Conservation (phyloP, 495 filamentous ascomycete genomes). For the Zalerion maritima region DNA sequence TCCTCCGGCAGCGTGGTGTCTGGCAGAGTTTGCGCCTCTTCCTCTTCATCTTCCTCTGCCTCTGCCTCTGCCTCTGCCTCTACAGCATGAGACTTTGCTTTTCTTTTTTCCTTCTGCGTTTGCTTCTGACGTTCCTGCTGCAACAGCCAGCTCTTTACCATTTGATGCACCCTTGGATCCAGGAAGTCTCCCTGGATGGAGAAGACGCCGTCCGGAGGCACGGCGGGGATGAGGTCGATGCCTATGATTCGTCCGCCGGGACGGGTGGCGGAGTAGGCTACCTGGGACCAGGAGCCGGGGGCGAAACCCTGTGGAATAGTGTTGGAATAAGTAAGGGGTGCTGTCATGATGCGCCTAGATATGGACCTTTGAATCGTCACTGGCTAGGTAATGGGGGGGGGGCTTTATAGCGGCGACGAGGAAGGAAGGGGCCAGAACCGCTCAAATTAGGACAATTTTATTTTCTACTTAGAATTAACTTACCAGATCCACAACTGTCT, state of each 20-base stretch:
- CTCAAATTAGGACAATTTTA: conserved; percentile 1
- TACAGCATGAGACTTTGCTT: conserved; percentile 3
- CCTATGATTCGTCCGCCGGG: conserved; percentile 72
- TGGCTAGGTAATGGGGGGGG: too few relatives aligned
- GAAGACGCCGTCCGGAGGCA: conserved; percentile 76
- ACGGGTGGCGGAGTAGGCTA: conserved; percentile 34
- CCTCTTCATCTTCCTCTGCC: conserved; percentile 6
- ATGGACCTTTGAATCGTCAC: too few relatives aligned
- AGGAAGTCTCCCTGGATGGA: conserved; percentile 93
- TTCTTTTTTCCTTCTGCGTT: conserved; percentile 1
- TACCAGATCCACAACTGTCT: conserved; percentile 84
- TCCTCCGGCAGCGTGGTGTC: too few relatives aligned
- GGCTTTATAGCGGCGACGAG: neutral
- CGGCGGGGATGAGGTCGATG: conserved; percentile 83
- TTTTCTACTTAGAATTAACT: conserved; percentile 4
- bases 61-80: conserved; percentile 10
- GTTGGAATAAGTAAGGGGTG: too few relatives aligned
- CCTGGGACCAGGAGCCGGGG: conserved; percentile 89
- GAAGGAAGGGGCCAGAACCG: conserved; percentile 1
- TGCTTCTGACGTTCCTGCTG: conserved; percentile 35
- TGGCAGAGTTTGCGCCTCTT: conserved; percentile 5
- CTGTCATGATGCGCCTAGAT: too few relatives aligned
- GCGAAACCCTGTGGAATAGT: conserved; percentile 58
- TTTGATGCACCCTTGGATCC: conserved; percentile 47
- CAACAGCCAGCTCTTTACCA: conserved; percentile 58